Percentiles rank a stretch among this genome's conserved stretches.
phyloP scores from a whole-genome alignment of 441 rosid genomes.

The Gossypium laxum region DNA sequence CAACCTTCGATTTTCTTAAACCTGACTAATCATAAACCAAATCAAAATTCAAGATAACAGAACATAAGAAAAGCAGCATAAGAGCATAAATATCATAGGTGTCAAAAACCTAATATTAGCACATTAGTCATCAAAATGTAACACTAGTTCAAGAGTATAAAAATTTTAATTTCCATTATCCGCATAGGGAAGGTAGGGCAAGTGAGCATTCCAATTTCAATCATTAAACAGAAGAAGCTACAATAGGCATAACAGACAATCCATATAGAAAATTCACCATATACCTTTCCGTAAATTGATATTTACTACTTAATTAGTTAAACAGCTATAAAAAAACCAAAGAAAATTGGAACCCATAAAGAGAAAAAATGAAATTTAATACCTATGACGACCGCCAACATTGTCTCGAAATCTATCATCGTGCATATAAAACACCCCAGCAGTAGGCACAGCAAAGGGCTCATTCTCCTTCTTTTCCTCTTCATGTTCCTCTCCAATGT shows the following conservation, averaged over 20 bases:
- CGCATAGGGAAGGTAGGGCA: neutral
- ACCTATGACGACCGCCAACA: slow-evolving; percentile 42
- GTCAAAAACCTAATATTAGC: neutral
- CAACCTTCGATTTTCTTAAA: neutral
- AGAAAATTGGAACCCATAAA: neutral
- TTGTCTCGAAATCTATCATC: slow-evolving; percentile 79
- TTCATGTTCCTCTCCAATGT: slow-evolving; percentile 27
- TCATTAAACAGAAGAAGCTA: neutral
- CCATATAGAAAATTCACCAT: neutral
- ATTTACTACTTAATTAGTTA: neutral
- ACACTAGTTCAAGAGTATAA: neutral
- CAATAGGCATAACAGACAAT: neutral
- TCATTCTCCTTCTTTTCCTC: slow-evolving; percentile 59
- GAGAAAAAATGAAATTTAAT: neutral
- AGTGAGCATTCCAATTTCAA: neutral
- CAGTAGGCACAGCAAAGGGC: slow-evolving; percentile 85
- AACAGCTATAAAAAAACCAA: neutral
- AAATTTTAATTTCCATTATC: neutral
- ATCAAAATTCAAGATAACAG: neutral
- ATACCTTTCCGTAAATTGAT: neutral
- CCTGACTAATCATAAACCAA: neutral
- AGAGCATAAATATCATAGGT: neutral
- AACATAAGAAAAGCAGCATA: neutral
- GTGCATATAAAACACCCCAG: slow-evolving; percentile 94
- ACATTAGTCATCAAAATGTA: neutral